Evolutionary conservation across 2,329 filamentous ascomycete genomes (phyloP).

Genomic region (Thielaviopsis populi): DNA sequence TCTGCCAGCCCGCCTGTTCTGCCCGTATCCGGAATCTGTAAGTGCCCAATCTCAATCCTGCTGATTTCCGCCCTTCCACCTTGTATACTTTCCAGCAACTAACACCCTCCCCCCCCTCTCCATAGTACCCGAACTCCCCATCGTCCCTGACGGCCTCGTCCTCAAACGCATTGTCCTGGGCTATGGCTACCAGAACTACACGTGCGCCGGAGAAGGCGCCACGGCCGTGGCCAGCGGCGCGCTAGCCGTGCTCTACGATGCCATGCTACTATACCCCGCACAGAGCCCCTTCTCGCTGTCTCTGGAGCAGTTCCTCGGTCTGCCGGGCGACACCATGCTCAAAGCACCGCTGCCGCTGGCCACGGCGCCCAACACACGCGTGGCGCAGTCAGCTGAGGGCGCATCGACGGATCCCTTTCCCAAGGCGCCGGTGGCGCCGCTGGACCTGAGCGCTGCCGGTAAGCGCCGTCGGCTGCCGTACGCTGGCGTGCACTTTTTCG

Average conservation of each 20-base stretch:
- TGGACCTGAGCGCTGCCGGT: constrained; percentile 26
- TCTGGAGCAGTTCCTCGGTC: constrained; percentile 20
- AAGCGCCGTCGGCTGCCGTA: constrained; percentile 26
- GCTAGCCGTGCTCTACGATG: constrained; percentile 45
- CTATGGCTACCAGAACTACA: constrained; percentile 53
- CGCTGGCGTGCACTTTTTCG: constrained; percentile 56
- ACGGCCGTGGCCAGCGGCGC: constrained; percentile 26
- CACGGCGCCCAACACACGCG: constrained; percentile 23
- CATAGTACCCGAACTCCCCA: constrained; percentile 28
- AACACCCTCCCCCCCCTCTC: constrained; percentile 4
- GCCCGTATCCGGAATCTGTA: constrained; percentile 7
- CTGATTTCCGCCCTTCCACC: too few species aligned
- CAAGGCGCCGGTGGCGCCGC: constrained; percentile 25
- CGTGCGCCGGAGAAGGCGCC: neutral
- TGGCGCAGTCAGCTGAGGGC: constrained; percentile 25
- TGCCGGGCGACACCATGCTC: constrained; percentile 30
- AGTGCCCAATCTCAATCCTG: neutral
- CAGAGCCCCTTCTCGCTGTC: constrained; percentile 27
- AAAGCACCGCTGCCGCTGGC: constrained; percentile 34
- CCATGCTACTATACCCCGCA: constrained; percentile 36
- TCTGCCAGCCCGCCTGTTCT: neutral
- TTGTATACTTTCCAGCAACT: constrained; percentile 10
- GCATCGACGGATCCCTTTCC: constrained; percentile 35
- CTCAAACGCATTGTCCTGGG: constrained; percentile 45
- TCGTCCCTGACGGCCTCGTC: constrained; percentile 25